Evolutionary conservation across 2,329 filamentous ascomycete species (phyloP), one percentile per base, ranked within the genome.

Genomic region (Epichloe scottii): DNA sequence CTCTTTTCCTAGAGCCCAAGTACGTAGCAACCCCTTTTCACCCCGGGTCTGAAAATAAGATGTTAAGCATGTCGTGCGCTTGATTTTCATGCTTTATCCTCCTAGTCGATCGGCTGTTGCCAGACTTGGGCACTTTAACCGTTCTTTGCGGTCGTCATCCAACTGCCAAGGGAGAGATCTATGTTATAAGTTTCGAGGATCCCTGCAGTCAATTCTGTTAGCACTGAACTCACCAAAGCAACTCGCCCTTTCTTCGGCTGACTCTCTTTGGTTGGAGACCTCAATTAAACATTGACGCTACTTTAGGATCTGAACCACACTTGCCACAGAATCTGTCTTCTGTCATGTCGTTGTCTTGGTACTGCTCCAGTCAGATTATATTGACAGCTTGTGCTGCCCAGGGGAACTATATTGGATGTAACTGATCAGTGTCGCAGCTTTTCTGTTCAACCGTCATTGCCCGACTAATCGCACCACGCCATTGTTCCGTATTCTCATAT

Each of bases 251-350:
- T 35, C 15, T 7, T 40, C 35, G 19, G 15, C n/a, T 17, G 10
- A 21, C 14, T 12, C 21, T 45, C 48, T 30, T 30, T 34, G 8
- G 41, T n/a, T 10, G 50, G 26, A 48, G 39, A 51, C 45, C 38
- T 43, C 33, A 48, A 51, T 51, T 44, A 48, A 48, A 51, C 50
- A 51, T 5, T 43, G 33, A 38, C 50, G 50, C 50, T 44, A 30
- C 30, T 30, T 30, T 4, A 11, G 26, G 26, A 30, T 30, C 35
- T 33, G 17, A 37, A 30, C 15, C 38, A 17, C 26, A 12, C 4
- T 44, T 19, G 4, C 40, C 19, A 15, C 34, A 8, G 14, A 38
- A 19, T 8, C 42, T 15, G 11, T 26, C 14, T 33, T 15, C 26
- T 19, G 5, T 19, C 14, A n/a, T 11, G 10, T 17, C 26, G n/a